Percentiles rank a stretch among this genome's conserved stretches.
Conservation (phyloP, 495 filamentous ascomycete species). For the Daldinia vernicosa region DNA sequence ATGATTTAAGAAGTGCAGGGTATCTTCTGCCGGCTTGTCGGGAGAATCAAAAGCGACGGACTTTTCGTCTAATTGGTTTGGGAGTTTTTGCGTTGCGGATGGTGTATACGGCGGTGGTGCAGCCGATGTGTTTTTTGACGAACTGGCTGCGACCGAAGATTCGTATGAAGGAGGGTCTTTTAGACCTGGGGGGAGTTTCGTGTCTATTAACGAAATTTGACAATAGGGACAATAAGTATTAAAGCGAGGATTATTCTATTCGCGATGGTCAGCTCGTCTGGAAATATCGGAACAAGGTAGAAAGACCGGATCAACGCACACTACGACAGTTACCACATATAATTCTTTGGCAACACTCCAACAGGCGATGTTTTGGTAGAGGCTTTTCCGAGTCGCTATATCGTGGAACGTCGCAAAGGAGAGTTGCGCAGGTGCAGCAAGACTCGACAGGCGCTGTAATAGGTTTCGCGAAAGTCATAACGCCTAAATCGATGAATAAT, state of each 20-base stretch:
- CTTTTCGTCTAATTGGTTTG: constrained; percentile 39
- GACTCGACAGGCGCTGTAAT: constrained; percentile 49
- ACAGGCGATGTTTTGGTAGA: constrained; percentile 57
- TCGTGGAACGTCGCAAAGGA: constrained; percentile 59
- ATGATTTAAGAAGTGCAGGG: constrained; percentile 73
- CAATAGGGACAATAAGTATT: constrained; percentile 70
- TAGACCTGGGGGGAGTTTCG: constrained; percentile 64
- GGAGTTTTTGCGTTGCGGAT: constrained; percentile 16
- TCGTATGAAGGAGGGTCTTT: constrained; percentile 67
- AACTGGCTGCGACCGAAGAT: constrained; percentile 46
- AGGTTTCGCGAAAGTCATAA: constrained; percentile 37
- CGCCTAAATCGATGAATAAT: not conserved
- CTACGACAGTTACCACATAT: constrained; percentile 75
- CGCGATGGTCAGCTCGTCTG: constrained; percentile 20
- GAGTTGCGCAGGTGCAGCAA: constrained; percentile 73
- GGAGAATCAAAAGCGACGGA: constrained; percentile 27
- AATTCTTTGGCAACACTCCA: constrained; percentile 70
- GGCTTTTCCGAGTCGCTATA: constrained; percentile 63
- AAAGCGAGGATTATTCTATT: constrained; percentile 72
- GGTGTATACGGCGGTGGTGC: constrained; percentile 55
- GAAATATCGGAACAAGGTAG: not conserved
- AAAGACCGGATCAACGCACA: constrained; percentile 49
- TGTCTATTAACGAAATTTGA: constrained; percentile 57
- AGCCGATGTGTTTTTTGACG: constrained; percentile 40
- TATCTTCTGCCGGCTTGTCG: constrained; percentile 58